These are phyloP conservation scores for Euryodendron excelsum DNA, from an alignment of 148 eudicot genomes.

Conservation along the genomic window DNA sequence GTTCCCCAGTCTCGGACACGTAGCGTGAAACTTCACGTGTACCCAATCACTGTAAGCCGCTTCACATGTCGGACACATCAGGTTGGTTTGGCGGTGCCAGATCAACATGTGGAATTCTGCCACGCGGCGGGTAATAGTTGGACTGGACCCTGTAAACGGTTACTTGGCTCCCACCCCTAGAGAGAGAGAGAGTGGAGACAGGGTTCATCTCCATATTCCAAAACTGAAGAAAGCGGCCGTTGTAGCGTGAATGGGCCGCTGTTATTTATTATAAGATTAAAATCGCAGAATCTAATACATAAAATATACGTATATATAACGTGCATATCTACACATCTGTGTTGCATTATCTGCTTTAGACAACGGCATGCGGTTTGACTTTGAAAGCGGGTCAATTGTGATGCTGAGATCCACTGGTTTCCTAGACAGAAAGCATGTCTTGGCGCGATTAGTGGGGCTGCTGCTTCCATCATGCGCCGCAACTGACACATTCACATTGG, in stretches of 20 bases:
- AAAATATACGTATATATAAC: too few species aligned
- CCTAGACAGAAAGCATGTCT: background rate
- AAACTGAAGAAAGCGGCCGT: background rate
- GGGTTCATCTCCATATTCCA: background rate
- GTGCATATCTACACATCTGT: too few species aligned
- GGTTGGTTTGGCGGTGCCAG: slow-evolving; percentile 3
- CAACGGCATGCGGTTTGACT: slow-evolving; percentile 19
- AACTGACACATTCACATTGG: too few species aligned
- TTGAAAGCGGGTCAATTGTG: background rate
- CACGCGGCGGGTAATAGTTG: too few species aligned
- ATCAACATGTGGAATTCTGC: background rate
- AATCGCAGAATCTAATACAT: too few species aligned
- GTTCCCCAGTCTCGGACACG: background rate
- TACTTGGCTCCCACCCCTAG: too few species aligned
- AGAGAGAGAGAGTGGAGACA: too few species aligned
- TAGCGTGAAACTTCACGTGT: slow-evolving; percentile 15
- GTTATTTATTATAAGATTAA: too few species aligned
- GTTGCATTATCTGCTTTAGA: background rate
- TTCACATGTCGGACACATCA: background rate
- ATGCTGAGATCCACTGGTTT: background rate
- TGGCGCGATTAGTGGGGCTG: background rate
- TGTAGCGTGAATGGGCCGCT: background rate
- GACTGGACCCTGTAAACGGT: too few species aligned
- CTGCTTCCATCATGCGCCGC: background rate
- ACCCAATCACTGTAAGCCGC: slow-evolving; percentile 6